These are phyloP conservation scores for Platismatia glauca DNA, from an alignment of 495 filamentous ascomycete species.

Conservation along the genomic window DNA sequence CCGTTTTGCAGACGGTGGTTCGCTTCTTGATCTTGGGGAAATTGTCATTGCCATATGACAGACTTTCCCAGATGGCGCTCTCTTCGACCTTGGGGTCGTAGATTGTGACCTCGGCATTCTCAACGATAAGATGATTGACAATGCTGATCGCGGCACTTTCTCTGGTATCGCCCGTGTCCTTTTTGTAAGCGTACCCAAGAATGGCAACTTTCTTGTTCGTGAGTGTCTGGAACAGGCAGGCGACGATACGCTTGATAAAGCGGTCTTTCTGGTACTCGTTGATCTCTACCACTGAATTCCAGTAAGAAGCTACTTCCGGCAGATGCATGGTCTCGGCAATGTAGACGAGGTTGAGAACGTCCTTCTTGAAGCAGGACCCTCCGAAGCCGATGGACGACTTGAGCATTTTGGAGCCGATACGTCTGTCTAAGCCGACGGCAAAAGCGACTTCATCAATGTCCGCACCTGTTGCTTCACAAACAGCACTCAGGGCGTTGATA, in stretches of 20 bases:
- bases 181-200: constrained; percentile 76
- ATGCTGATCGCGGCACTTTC: constrained; percentile 63
- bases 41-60: constrained; percentile 24
- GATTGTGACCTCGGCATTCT: constrained; percentile 58
- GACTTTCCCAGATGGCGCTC: constrained; percentile 37
- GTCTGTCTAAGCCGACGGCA: constrained; percentile 59
- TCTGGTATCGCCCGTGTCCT: constrained; percentile 68
- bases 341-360: constrained; percentile 68
- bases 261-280: constrained; percentile 70
- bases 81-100: constrained; percentile 61
- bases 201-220: constrained; percentile 63
- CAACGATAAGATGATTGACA: constrained; percentile 53
- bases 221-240: constrained; percentile 58
- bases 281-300: constrained; percentile 61
- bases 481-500: constrained; percentile 71
- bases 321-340: constrained; percentile 61
- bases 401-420: constrained; percentile 67
- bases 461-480: constrained; percentile 71
- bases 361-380: constrained; percentile 68
- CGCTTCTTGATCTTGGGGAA: constrained; percentile 18
- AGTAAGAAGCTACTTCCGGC: constrained; percentile 67
- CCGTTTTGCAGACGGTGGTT: constrained; percentile 22
- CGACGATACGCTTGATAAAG: constrained; percentile 55
- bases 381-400: constrained; percentile 71
- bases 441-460: constrained; percentile 64